Evolutionary conservation across 352 stramenopile genomes (phyloP).

Genomic region (Phytophthora idaei): DNA sequence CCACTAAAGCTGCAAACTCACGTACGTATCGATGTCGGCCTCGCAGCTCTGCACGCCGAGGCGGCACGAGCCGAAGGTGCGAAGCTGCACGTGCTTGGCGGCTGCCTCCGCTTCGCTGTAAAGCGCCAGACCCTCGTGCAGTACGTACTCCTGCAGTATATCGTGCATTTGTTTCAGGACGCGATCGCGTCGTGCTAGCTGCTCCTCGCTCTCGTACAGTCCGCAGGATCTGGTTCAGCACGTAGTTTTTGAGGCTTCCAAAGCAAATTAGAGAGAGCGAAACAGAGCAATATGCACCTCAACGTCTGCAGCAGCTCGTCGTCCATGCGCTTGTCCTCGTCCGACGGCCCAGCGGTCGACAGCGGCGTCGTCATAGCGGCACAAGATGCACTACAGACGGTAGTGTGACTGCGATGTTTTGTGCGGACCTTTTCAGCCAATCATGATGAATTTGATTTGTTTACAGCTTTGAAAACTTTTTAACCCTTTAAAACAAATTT

Average conservation of each 20-base stretch:
- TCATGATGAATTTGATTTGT: too few species aligned
- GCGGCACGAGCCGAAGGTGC: conserved; percentile 93
- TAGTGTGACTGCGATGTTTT: too few species aligned
- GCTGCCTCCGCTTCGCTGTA: conserved; percentile 56
- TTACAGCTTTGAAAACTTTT: too few species aligned
- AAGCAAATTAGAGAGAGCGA: background rate
- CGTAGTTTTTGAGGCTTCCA: background rate
- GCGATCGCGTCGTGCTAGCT: conserved; percentile 60
- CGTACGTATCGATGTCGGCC: conserved; percentile 86
- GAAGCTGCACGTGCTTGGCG: conserved; percentile 60
- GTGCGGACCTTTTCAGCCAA: too few species aligned
- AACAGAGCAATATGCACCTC: conserved; percentile 31
- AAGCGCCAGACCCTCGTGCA: conserved; percentile 59
- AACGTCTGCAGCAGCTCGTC: conserved; percentile 67
- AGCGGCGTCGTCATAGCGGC: conserved; percentile 65
- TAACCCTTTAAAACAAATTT: too few species aligned
- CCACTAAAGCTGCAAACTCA: background rate
- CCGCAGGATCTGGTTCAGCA: conserved; percentile 45
- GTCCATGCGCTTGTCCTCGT: conserved; percentile 74
- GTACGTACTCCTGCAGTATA: conserved; percentile 80
- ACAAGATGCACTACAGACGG: too few species aligned
- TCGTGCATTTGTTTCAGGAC: conserved; percentile 68
- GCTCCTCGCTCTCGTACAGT: conserved; percentile 80
- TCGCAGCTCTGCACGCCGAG: conserved; percentile 88
- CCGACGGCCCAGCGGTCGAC: conserved; percentile 70